Evolutionary conservation across 2,329 filamentous ascomycete genomes (phyloP), one percentile per base, ranked within the genome.

Genomic region (Cladosporium sp.): DNA sequence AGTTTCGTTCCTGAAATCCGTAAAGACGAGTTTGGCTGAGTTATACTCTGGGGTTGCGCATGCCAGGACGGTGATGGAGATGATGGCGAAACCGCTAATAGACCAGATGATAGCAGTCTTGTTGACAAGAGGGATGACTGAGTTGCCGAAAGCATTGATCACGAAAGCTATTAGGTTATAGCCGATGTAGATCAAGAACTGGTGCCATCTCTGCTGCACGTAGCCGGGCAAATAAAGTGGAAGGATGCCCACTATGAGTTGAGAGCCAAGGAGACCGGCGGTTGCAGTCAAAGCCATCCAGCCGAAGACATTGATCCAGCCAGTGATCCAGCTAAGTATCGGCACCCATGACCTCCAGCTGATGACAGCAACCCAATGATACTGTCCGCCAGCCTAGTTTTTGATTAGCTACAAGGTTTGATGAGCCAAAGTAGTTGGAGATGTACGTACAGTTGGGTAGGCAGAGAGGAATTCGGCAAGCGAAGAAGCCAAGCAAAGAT

Each of bases 71-170:
- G 89, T 90, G 68, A 92, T 90, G 68, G 83, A 89, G 69, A 92
- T 91, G 66, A 92, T 80, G 52, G 85, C 78, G 70, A 92, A 92
- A 0, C 90, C 90, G 1, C 82, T 77, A 2, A 92, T 80, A 2
- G 87, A 90, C 90, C 90, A 92, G 60, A 87, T 83, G 70, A 92
- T 90, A 1, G 90, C 90, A 21, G 83, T 83, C 74, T 90, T 88
- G 73, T 88, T 92, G 70, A 92, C 81, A 14, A 84, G 81, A 0
- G 90, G 89, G 3, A 92, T 80, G 3, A 88, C 72, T 3, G 81
- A 79, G 71, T 87, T 89, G 73, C 84, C 80, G 69, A 91, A 89
- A 1, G 87, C 85, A 69, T 92, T 92, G 76, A 91, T 79, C 58
- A 85, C 65, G 66, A 91, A 86, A 3, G 87, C 87, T 18, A 85